Evolutionary conservation across 331 rosid species (phyloP), one percentile per base, ranked within the genome.

Genomic region (Malus hybrid): DNA sequence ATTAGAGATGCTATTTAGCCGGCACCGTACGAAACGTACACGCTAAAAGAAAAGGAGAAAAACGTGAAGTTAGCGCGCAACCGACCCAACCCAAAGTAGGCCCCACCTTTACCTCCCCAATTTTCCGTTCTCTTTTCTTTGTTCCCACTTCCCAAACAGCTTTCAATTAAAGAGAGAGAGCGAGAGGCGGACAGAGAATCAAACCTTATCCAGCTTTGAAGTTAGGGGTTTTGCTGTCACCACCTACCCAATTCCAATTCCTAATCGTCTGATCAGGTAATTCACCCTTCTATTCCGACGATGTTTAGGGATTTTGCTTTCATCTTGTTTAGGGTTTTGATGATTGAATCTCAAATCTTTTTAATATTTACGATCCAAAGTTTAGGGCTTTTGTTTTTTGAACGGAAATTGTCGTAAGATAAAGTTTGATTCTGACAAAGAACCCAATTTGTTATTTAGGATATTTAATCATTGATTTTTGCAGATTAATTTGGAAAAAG

Each of bases 221-320:
- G 19, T 66, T 75, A 63, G 88, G 87, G 75, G 81, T 87, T 78
- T 30, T 26, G 18, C 60, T 69, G 69, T 70, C 70, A 7, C 15
- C 16, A 63, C 6, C 67, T 28, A 22, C 26, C 29, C 58, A 61
- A 58, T 70, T 64, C 70, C 72, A 71, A 75, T 72, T 85, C 84
- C 82, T 76, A 80, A 76, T 64, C 55, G 73, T 84, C 81, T 79
- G 82, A 80, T 85, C 86, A 86, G 93, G 93, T 88, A 77, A 29
- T 71, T 29, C 6, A n/a, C 29, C 36, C 64, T 8, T 10, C 5
- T 57, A 74, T 60, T 77, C 74, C 78, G 55, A 68, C 10, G 66
- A 20, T n/a, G 36, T 56, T 0, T 68, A 10, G 20, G 78, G 56
- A 10, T 68, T 74, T 3, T 10, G 16, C 2, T 66, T 24, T 52